A percentile compares a stretch with the other conserved stretches of the same genome.
Evolutionary conservation across 352 stramenopile species (phyloP).

Genomic region (Globisporangium polare): DNA sequence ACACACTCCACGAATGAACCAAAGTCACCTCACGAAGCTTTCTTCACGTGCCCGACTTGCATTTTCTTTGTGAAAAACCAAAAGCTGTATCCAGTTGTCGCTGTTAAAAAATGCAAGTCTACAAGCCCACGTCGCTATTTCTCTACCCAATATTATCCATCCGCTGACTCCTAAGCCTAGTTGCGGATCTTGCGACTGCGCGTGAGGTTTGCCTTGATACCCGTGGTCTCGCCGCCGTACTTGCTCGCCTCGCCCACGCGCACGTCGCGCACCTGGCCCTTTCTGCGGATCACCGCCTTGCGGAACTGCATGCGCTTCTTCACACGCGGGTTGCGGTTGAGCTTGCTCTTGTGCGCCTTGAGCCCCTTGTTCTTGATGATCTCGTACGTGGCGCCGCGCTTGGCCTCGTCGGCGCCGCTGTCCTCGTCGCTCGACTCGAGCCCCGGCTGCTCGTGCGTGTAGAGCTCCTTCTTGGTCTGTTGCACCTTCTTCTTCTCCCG

Average conservation of each 20-base stretch:
- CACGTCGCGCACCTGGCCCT: conserved; percentile 95
- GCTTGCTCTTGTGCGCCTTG: conserved; percentile 97
- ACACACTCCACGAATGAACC: conserved; percentile 7
- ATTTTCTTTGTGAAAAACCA: background rate
- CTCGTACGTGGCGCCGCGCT: conserved; percentile 89
- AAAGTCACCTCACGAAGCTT: too few relatives aligned
- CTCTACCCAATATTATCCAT: conserved; percentile 12
- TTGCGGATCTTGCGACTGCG: conserved; percentile 89
- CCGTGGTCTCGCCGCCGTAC: conserved; percentile 87
- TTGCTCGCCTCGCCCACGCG: conserved; percentile 80
- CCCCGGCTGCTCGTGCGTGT: conserved; percentile 61
- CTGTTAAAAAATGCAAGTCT: conserved; percentile 16
- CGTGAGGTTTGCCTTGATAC: conserved; percentile 88
- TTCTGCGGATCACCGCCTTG: conserved; percentile 96
- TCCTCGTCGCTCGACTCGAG: conserved; percentile 53
- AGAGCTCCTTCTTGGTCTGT: conserved; percentile 75
- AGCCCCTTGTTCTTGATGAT: conserved; percentile 99
- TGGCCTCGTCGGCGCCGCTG: conserved; percentile 79
- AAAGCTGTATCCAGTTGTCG: conserved; percentile 3
- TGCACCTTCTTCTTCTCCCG: conserved; percentile 46
- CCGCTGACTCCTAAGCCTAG: conserved; percentile 24
- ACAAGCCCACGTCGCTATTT: conserved; percentile 12
- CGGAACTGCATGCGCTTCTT: conserved; percentile 98
- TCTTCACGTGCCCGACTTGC: too few relatives aligned
- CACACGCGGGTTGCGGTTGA: conserved; percentile 98